Evolutionary conservation across 2,329 filamentous ascomycete species (phyloP).

Genomic region (Lecanoromycetidae sp.): DNA sequence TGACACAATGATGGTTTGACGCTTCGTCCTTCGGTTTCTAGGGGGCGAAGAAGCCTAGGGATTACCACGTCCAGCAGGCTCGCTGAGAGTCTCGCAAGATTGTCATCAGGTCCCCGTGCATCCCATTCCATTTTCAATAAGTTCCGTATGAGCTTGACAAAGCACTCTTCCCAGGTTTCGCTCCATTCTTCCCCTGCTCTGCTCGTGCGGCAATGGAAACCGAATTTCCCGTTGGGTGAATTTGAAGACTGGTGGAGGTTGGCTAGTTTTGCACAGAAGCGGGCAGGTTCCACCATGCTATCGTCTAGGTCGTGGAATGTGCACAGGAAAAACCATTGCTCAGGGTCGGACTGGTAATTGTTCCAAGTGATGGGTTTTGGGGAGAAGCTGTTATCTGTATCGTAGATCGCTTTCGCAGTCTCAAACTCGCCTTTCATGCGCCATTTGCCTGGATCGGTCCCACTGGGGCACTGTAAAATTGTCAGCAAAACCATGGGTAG

Average conservation of each 20-base stretch:
- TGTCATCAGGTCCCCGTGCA: constrained; percentile 19
- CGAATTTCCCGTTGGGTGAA: constrained; percentile 24
- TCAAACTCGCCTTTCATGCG: no score
- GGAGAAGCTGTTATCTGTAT: no score
- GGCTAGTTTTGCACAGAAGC: constrained; percentile 20
- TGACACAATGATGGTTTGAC: constrained; percentile 24
- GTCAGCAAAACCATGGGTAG: no score
- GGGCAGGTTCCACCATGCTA: constrained; percentile 17
- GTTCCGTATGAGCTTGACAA: constrained; percentile 16
- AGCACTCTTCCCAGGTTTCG: constrained; percentile 20
- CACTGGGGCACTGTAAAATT: no score
- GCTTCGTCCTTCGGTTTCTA: constrained; percentile 23
- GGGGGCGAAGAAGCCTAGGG: constrained; percentile 26
- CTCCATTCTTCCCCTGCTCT: constrained; percentile 25
- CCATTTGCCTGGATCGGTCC: no score
- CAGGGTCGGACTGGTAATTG: no score
- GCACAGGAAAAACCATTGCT: constrained; percentile 21
- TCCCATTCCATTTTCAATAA: constrained; percentile 21
- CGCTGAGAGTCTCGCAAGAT: background rate
- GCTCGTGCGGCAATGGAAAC: constrained; percentile 22
- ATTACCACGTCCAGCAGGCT: constrained; percentile 22
- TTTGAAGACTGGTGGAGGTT: constrained; percentile 19
- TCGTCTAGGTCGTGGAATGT: constrained; percentile 18
- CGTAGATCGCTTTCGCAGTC: no score
- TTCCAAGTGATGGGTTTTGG: no score